Percentiles rank a stretch among this genome's conserved stretches.
Conservation (phyloP, 2,329 filamentous ascomycete genomes). For the Clonostachys byssicola region DNA sequence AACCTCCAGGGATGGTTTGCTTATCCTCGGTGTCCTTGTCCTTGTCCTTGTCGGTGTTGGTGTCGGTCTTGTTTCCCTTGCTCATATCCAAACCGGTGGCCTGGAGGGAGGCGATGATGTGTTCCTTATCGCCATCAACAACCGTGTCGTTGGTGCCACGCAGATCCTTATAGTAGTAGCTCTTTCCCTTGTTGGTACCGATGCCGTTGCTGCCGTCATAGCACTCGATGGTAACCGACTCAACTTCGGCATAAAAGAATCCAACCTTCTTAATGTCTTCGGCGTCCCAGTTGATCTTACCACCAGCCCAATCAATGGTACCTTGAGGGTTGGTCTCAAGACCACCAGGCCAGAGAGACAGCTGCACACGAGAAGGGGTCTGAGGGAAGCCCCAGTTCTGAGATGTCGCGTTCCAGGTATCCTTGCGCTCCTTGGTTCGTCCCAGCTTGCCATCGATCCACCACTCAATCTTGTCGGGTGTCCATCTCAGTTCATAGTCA, state of each 20-base stretch:
- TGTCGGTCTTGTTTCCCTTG: conserved; percentile 25
- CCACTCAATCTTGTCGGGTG: conserved; percentile 82
- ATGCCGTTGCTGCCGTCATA: conserved; percentile 61
- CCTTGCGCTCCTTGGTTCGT: conserved; percentile 68
- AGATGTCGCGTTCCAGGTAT: conserved; percentile 82
- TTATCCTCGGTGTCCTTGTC: conserved; percentile 3
- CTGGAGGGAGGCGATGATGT: conserved; percentile 72
- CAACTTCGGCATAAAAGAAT: conserved; percentile 84
- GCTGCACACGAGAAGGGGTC: conserved; percentile 83
- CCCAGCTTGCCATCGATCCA: conserved; percentile 75
- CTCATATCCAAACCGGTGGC: conserved; percentile 78
- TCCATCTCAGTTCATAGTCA: conserved; percentile 92
- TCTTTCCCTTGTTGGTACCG: conserved; percentile 64
- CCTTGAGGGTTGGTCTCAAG: conserved; percentile 73
- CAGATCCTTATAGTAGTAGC: conserved; percentile 70
- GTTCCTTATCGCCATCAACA: conserved; percentile 68
- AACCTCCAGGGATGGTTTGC: conserved; percentile 20
- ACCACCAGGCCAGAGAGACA: conserved; percentile 96
- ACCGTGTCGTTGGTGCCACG: conserved; percentile 73
- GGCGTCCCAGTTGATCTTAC: conserved; percentile 77
- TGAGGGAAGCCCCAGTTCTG: conserved; percentile 87
- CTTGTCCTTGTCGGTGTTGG: conserved; percentile 6
- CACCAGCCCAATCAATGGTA: conserved; percentile 89
- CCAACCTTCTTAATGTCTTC: conserved; percentile 75
- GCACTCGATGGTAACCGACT: conserved; percentile 79